A percentile compares a stretch with the other conserved stretches of the same genome.
Evolutionary conservation across 306 rosid species (phyloP).

Genomic region (Mimosa pudica): DNA sequence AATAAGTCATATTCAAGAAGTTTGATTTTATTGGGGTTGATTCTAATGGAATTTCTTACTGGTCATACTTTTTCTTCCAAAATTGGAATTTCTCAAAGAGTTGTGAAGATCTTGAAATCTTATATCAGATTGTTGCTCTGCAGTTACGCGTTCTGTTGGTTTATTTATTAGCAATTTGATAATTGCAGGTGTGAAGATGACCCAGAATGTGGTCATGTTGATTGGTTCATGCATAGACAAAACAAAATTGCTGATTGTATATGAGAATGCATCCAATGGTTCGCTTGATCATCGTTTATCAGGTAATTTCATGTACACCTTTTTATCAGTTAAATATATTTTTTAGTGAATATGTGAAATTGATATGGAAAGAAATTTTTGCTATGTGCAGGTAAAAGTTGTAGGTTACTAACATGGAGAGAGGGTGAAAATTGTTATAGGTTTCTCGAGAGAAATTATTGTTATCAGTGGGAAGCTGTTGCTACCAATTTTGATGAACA

Average conservation of each 20-base stretch:
- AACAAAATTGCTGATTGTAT: slow-evolving; percentile 55
- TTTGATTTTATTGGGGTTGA: too few species aligned
- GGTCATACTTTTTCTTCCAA: too few species aligned
- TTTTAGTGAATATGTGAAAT: not conserved
- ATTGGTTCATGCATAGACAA: slow-evolving; percentile 68
- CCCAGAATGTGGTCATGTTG: slow-evolving; percentile 57
- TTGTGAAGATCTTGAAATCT: too few species aligned
- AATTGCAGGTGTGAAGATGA: too few species aligned
- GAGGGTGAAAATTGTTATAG: slow-evolving; percentile 78
- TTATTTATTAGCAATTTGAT: too few species aligned
- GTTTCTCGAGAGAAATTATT: slow-evolving; percentile 50
- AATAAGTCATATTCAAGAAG: too few species aligned
- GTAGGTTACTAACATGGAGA: slow-evolving; percentile 62
- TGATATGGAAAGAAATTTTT: not conserved
- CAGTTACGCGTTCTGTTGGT: too few species aligned
- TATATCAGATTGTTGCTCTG: too few species aligned
- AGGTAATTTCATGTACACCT: slow-evolving; percentile 48
- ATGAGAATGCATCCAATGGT: slow-evolving; percentile 75
- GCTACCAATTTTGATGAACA: too few species aligned
- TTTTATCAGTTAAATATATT: not conserved
- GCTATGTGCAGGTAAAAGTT: slow-evolving; percentile 49
- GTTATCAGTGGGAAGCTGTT: too few species aligned
- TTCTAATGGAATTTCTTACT: too few species aligned
- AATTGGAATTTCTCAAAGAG: too few species aligned
- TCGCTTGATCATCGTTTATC: slow-evolving; percentile 68